Percentiles rank a stretch among this genome's conserved stretches.
Evolutionary conservation across 768 basidiomycete species (phyloP).

Genomic region (Lactarius psammicola): DNA sequence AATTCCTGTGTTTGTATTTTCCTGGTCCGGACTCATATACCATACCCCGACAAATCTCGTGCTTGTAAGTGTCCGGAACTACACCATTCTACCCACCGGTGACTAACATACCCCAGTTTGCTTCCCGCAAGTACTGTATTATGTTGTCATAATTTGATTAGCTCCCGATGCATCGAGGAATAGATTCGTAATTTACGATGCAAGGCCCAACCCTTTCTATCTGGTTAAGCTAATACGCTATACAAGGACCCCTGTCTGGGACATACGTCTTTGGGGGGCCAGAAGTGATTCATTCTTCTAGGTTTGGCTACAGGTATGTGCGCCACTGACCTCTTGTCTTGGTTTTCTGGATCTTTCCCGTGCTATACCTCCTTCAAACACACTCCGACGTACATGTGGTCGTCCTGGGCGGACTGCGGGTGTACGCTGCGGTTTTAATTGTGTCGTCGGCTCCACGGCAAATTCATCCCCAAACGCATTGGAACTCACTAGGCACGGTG

Average conservation of each 20-base stretch:
- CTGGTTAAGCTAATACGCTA: slow-evolving; percentile 6
- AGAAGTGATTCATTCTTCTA: background rate
- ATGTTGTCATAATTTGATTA: slow-evolving; percentile 5
- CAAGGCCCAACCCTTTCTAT: background rate
- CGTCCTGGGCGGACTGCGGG: slow-evolving; percentile 11
- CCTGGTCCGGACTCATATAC: background rate
- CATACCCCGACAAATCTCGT: background rate
- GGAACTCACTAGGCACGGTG: background rate
- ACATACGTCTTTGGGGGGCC: background rate
- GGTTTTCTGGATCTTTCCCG: background rate
- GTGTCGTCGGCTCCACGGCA: background rate
- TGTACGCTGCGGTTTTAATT: slow-evolving; percentile 15
- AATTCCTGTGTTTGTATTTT: slow-evolving; percentile 15
- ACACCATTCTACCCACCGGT: too few species aligned
- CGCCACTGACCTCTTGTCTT: background rate
- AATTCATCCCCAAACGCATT: background rate
- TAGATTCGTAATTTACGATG: slow-evolving; percentile 14
- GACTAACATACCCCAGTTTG: slow-evolving; percentile 6
- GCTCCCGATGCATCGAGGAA: slow-evolving; percentile 2
- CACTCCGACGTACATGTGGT: background rate
- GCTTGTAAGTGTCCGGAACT: slow-evolving; percentile 14
- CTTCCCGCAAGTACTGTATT: slow-evolving; percentile 20
- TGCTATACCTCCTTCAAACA: background rate
- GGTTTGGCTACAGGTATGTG: background rate
- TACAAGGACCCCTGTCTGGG: background rate